Conservation (phyloP, 2,329 filamentous ascomycete genomes). For the Dactylella cylindrospora region DNA sequence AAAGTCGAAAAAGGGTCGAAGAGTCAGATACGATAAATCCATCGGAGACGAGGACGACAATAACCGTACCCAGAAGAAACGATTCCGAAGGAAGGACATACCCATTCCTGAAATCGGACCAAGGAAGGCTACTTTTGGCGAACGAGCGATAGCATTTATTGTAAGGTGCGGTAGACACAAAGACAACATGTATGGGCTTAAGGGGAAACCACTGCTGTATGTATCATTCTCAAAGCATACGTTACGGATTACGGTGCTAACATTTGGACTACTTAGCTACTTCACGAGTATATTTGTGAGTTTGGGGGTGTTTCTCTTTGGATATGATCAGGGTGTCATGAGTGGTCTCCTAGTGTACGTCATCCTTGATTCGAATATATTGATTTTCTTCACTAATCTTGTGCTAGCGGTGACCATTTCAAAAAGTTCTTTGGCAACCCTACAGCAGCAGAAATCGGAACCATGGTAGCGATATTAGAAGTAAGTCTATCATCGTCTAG, state of each 20-base stretch:
- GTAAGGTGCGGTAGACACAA: constrained; percentile 75
- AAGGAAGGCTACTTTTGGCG: constrained; percentile 3
- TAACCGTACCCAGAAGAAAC: background rate
- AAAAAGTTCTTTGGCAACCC: constrained; percentile 91
- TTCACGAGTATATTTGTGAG: constrained; percentile 92
- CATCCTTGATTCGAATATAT: constrained; percentile 47
- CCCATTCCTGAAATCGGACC: constrained; percentile 17
- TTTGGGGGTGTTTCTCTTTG: constrained; percentile 82
- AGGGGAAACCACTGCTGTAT: constrained; percentile 91
- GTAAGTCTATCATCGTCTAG: constrained; percentile 11
- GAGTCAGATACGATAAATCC: constrained; percentile 24
- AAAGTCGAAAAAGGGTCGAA: constrained; percentile 14
- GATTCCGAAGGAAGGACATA: constrained; percentile 31
- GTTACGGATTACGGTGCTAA: constrained; percentile 13
- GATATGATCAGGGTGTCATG: constrained; percentile 90
- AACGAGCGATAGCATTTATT: constrained; percentile 68
- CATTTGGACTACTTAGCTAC: constrained; percentile 61
- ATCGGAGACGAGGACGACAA: constrained; percentile 4
- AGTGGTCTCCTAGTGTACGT: constrained; percentile 69
- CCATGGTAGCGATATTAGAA: constrained; percentile 89
- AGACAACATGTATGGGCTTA: constrained; percentile 81
- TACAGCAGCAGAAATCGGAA: constrained; percentile 81
- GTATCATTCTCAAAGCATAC: constrained; percentile 47
- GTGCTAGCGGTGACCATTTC: constrained; percentile 74
- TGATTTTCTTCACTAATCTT: constrained; percentile 22